Evolutionary conservation across 345 rosid genomes (phyloP), one percentile per base, ranked within the genome.

Genomic region (Raphanus raphanistrum): DNA sequence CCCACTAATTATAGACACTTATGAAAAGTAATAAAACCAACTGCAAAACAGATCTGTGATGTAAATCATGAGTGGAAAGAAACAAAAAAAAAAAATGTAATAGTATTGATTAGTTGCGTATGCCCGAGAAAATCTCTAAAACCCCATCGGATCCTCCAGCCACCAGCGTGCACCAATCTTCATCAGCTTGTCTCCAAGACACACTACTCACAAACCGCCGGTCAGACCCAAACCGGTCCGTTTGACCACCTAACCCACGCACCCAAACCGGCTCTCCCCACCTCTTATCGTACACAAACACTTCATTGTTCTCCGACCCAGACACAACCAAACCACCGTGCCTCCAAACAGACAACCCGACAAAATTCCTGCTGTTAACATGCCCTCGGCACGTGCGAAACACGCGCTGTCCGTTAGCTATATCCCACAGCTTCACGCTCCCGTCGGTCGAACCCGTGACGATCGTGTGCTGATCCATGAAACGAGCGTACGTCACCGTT

Each of bases 241-340:
- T 4, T 41, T 71, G 66, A 63, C 33, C 63, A 59, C 78, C 82
- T 29, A 86, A 82, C 50, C 84, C 86, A 28, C 75, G 84, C 65
- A 79, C 84, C 96, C 97, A 94, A 32, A 94, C 79, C 66, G 97
- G 96, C 60, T 90, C 86, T 3, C 79, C 90, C 97, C 97, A 94
- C 72, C 92, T 82, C 77, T 64, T 87, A 31, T 94, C 98, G 1
- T 92, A 94, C 57, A 92, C 92, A 63, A 87, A 87, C 62, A 92
- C 93, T 73, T 84, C 79, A 57, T 92, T 86, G 71, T 82, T 77
- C 66, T 94, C 98, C 29, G 98, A 94, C 0, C 98, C 98, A 16
- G 97, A 94, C 1, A 88, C 89, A 5, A 94, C 35, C 55, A 94
- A 78, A 2, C 98, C 96, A 1, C 93, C 93, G 0, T 83, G 79